Evolutionary conservation across 1,284 basidiomycete genomes (phyloP), one percentile per base, ranked within the genome.

Genomic region (Earliella scabrosa): DNA sequence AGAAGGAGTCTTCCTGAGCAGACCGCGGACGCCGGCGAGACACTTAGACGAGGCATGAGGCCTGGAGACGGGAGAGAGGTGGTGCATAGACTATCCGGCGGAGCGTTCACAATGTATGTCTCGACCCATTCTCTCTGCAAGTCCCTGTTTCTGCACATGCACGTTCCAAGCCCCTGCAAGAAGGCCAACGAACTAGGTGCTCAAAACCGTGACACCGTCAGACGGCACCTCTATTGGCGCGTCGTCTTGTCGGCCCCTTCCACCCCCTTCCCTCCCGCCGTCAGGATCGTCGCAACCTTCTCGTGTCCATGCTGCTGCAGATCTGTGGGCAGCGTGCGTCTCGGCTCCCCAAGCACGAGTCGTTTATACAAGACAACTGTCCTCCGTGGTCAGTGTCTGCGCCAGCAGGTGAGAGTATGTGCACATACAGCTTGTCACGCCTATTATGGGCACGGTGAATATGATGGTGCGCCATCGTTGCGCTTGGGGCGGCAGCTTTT

Each of bases 301-400:
- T 66, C 60, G 44, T 56, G 50, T n/a, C 60, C 60, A 20, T 59
- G 60, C 21, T 43, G 45, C 9, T 56, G 55, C 52, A 62, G 20
- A 39, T 62, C 60, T 21, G 60, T 57, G 1, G 57, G 60, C 34
- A 62, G 44, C 27, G 61, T 71, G 32, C 76, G 67, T 56, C 82
- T 84, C 4, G 83, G 80, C 67, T 88, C 82, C 39, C 83, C 86
- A n/a, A 82, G 71, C 14, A 82, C 76, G 5, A 87, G 74, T 2
- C 88, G 82, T 68, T 83, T 83, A 66, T 87, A 90, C 56, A 90
- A 68, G 38, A 89, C 81, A 47, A 82, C 87, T 90, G 63, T 32
- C 39, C 40, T 40, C 29, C 13, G 24, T 23, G 11, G 24, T 58
- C 34, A 50, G 45, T 54, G 44, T 32, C 20, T 40, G 20, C 34